phyloP scores from a whole-genome alignment of 2,329 filamentous ascomycete genomes.

The Aspergillus oerlinghausenensis region DNA sequence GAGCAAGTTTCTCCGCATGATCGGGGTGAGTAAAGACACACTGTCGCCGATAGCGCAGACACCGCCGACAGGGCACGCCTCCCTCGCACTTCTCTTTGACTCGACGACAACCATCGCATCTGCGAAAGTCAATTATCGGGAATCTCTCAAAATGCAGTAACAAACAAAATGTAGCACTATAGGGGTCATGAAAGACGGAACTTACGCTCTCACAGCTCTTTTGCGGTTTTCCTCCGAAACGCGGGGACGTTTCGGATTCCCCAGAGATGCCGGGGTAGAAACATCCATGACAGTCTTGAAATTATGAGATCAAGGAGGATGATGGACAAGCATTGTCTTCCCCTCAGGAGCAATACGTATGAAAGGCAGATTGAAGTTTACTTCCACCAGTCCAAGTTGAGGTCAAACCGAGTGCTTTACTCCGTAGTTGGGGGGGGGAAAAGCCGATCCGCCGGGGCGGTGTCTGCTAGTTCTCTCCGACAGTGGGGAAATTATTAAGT shows the following conservation, averaged over 20 bases:
- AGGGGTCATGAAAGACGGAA: not conserved
- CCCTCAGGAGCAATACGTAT: not conserved
- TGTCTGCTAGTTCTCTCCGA: not conserved
- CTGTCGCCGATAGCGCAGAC: slow-evolving; percentile 48
- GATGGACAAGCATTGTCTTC: slow-evolving; percentile 20
- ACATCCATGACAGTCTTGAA: slow-evolving; percentile 25
- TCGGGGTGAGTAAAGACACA: slow-evolving; percentile 46
- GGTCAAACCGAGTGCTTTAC: not conserved
- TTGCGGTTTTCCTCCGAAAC: slow-evolving; percentile 40
- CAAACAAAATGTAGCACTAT: not conserved
- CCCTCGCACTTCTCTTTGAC: slow-evolving; percentile 56
- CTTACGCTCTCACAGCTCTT: slow-evolving; percentile 38
- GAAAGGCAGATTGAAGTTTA: not conserved
- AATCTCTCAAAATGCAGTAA: not conserved
- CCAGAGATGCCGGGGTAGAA: slow-evolving; percentile 21
- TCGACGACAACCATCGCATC: slow-evolving; percentile 52
- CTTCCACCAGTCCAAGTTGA: not conserved
- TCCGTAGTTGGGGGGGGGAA: not conserved
- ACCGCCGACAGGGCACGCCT: slow-evolving; percentile 51
- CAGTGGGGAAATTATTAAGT: not conserved
- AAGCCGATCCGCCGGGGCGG: not conserved
- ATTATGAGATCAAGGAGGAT: slow-evolving; percentile 20
- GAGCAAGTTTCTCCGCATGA: slow-evolving; percentile 26
- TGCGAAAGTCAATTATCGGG: slow-evolving; percentile 18
- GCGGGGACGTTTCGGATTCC: slow-evolving; percentile 35